Conservation (phyloP, 2,329 filamentous ascomycete genomes). For the Alternaria conjuncta region DNA sequence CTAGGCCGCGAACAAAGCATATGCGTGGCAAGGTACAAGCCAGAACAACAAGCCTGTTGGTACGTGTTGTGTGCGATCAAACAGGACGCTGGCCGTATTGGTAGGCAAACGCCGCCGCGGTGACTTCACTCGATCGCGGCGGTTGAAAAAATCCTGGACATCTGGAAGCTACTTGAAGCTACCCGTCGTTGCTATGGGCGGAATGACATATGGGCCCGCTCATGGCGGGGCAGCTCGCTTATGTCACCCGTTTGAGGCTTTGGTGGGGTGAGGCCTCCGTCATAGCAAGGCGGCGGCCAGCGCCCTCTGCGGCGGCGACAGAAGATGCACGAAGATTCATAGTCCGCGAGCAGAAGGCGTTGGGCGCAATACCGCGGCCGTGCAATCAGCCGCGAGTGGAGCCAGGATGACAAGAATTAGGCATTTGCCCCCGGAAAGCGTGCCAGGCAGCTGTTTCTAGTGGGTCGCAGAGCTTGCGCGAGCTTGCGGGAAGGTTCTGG, state of each 20-base stretch:
- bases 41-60: background rate
- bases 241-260: conserved; percentile 12
- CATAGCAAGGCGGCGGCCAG: conserved; percentile 13
- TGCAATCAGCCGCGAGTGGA: conserved; percentile 5
- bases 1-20: background rate
- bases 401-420: background rate
- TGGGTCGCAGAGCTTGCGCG: conserved; percentile 18
- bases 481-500: conserved; percentile 17
- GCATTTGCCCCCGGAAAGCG: conserved; percentile 6
- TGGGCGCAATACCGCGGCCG: background rate
- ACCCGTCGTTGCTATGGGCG: conserved; percentile 7
- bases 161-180: conserved; percentile 15
- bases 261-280: conserved; percentile 22
- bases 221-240: conserved; percentile 23
- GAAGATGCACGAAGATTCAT: conserved; percentile 2
- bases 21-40: background rate
- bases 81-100: background rate
- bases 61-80: background rate
- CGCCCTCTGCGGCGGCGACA: conserved; percentile 5
- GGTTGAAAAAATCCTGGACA: background rate
- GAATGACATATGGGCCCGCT: conserved; percentile 7
- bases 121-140: background rate
- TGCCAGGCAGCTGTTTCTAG: conserved; percentile 10
- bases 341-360: background rate
- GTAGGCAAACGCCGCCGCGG: background rate